Conservation (phyloP, 768 basidiomycete species). For the Suillus ampliporus region DNA sequence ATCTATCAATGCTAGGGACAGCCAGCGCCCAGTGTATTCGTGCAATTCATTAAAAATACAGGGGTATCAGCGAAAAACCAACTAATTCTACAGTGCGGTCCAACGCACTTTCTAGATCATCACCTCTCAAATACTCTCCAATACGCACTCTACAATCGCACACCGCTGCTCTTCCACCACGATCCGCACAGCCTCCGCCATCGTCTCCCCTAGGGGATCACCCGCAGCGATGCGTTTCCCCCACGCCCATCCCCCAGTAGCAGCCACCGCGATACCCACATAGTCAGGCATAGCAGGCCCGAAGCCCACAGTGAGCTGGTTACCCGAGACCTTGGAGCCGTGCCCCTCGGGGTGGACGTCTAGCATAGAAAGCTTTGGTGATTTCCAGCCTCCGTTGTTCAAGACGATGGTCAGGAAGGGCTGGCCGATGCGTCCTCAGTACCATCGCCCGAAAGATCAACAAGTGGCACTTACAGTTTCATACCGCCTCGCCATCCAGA, state of each 20-base stretch:
- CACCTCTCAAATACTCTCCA: constrained; percentile 46
- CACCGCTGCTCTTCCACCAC: constrained; percentile 64
- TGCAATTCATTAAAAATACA: not conserved
- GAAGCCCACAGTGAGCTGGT: constrained; percentile 65
- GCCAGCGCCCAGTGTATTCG: not conserved
- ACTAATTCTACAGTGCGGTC: not conserved
- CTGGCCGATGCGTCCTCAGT: constrained; percentile 33
- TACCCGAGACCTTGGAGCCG: constrained; percentile 51
- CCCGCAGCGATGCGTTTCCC: constrained; percentile 41
- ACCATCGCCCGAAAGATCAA: not conserved
- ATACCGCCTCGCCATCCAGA: constrained; percentile 77
- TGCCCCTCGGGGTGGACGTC: constrained; percentile 65
- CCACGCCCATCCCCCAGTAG: constrained; percentile 73
- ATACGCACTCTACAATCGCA: constrained; percentile 67
- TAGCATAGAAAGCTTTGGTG: constrained; percentile 68
- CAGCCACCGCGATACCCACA: constrained; percentile 65
- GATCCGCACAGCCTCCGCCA: constrained; percentile 55
- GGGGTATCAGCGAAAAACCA: not conserved
- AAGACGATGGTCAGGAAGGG: constrained; percentile 74
- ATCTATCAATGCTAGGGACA: not conserved
- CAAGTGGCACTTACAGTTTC: constrained; percentile 53
- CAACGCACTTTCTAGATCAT: no score
- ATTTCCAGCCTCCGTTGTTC: constrained; percentile 77
- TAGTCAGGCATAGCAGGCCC: constrained; percentile 68
- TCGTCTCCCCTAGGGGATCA: constrained; percentile 38